Conservation (phyloP, 495 filamentous ascomycete species). For the Filosporella fistucella region DNA sequence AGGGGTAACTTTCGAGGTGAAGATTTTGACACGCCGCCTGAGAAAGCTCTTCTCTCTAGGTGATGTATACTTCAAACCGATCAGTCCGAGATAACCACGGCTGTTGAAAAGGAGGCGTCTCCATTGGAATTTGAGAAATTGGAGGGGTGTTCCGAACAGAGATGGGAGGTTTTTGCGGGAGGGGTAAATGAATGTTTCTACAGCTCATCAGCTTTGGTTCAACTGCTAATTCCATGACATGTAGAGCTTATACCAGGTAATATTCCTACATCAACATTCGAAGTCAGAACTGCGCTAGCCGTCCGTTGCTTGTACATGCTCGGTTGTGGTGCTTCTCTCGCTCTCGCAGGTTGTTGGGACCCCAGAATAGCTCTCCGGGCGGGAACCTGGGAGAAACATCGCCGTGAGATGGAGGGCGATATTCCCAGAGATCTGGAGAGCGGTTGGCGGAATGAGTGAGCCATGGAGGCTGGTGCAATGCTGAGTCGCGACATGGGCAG, state of each 20-base stretch:
- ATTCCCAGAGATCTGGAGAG: slow-evolving; percentile 6
- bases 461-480: slow-evolving; percentile 13
- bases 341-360: background rate
- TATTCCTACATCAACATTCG: too few relatives aligned
- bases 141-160: slow-evolving; percentile 40
- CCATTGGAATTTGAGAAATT: slow-evolving; percentile 39
- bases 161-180: slow-evolving; percentile 51
- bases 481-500: background rate
- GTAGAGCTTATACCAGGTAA: too few relatives aligned
- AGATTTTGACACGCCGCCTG: slow-evolving; percentile 27
- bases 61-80: slow-evolving; percentile 13
- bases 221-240: too few relatives aligned
- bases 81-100: slow-evolving; percentile 7
- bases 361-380: too few relatives aligned
- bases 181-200: slow-evolving; percentile 57
- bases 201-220: too few relatives aligned
- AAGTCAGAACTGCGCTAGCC: too few relatives aligned
- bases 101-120: background rate
- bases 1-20: slow-evolving; percentile 36
- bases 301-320: too few relatives aligned
- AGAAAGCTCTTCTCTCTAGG: slow-evolving; percentile 3
- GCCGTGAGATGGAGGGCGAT: slow-evolving; percentile 5
- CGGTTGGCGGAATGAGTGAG: slow-evolving; percentile 18
- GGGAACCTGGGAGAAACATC: slow-evolving; percentile 17
- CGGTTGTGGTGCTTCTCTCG: background rate